Percentiles rank a stretch among this genome's conserved stretches.
phyloP scores from a whole-genome alignment of 441 rosid genomes.

The Jatropha podagrica region DNA sequence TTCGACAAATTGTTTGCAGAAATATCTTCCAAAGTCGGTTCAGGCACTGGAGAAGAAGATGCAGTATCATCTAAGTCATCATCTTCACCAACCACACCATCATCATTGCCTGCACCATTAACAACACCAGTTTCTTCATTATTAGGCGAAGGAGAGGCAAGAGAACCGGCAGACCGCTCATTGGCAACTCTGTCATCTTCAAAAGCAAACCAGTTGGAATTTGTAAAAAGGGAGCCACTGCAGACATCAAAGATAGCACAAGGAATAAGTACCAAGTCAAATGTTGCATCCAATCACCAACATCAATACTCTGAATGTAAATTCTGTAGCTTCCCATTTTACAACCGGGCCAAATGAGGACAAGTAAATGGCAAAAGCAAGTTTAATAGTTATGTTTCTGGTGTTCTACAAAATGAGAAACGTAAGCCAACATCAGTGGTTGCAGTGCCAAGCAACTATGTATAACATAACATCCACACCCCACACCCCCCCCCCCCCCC shows the following conservation, averaged over 20 bases:
- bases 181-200: slow-evolving; percentile 66
- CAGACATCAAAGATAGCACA: slow-evolving; percentile 25
- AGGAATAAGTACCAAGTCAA: background rate
- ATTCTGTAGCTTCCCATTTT: background rate
- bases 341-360: background rate
- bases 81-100: slow-evolving; percentile 43
- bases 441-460: background rate
- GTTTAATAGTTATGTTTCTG: background rate
- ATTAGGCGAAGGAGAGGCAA: slow-evolving; percentile 64
- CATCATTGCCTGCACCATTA: slow-evolving; percentile 37
- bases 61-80: slow-evolving; percentile 52
- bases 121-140: slow-evolving; percentile 37
- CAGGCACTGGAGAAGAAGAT: slow-evolving; percentile 44
- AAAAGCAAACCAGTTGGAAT: slow-evolving; percentile 93
- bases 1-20: slow-evolving; percentile 28
- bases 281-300: background rate
- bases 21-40: slow-evolving; percentile 39
- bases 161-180: slow-evolving; percentile 50
- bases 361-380: background rate
- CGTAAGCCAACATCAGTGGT: background rate
- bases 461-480: too few relatives aligned
- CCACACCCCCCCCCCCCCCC: too few relatives aligned
- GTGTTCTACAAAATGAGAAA: background rate
- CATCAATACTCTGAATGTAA: background rate
- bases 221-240: slow-evolving; percentile 82